Percentiles rank a stretch among this genome's conserved stretches.
Conservation (phyloP, 2,329 filamentous ascomycete species). For the Capronia americana region DNA sequence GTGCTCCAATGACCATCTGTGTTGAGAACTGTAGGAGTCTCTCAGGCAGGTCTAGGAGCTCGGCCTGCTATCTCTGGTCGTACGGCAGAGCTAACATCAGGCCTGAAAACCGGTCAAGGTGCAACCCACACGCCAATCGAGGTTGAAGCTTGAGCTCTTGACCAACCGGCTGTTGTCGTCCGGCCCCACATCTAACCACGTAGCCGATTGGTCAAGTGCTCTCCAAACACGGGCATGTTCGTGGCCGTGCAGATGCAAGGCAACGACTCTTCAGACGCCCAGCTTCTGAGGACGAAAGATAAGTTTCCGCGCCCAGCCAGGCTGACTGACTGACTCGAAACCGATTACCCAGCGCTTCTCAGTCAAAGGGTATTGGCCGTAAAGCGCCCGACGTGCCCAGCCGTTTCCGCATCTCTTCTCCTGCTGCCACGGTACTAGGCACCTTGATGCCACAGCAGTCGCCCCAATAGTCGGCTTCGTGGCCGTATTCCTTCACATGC, state of each 20-base stretch:
- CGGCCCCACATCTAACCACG: neutral
- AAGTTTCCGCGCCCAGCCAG: constrained; percentile 6
- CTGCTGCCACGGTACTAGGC: constrained; percentile 89
- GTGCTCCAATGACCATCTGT: neutral
- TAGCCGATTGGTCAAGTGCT: constrained; percentile 19
- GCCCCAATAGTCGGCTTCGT: constrained; percentile 71
- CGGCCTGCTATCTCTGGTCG: neutral
- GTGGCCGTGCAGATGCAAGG: constrained; percentile 31
- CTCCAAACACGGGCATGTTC: constrained; percentile 23
- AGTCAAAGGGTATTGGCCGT: constrained; percentile 57
- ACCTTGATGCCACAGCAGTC: constrained; percentile 99
- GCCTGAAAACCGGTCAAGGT: constrained; percentile 14
- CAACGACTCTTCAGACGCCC: constrained; percentile 22
- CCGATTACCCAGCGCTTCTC: constrained; percentile 7
- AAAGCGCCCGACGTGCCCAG: constrained; percentile 69
- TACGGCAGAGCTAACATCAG: neutral
- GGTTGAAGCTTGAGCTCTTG: neutral
- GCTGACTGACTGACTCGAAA: neutral
- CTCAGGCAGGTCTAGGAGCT: neutral
- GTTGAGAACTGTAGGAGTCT: neutral
- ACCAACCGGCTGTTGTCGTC: constrained; percentile 4
- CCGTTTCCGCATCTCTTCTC: constrained; percentile 83
- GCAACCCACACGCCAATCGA: neutral
- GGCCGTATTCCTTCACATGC: constrained; percentile 73
- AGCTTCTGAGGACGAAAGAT: neutral